A percentile compares a stretch with the other conserved stretches of the same genome.
Conservation (phyloP, 2,329 filamentous ascomycete genomes). For the Magnaporthiopsis incrustans region DNA sequence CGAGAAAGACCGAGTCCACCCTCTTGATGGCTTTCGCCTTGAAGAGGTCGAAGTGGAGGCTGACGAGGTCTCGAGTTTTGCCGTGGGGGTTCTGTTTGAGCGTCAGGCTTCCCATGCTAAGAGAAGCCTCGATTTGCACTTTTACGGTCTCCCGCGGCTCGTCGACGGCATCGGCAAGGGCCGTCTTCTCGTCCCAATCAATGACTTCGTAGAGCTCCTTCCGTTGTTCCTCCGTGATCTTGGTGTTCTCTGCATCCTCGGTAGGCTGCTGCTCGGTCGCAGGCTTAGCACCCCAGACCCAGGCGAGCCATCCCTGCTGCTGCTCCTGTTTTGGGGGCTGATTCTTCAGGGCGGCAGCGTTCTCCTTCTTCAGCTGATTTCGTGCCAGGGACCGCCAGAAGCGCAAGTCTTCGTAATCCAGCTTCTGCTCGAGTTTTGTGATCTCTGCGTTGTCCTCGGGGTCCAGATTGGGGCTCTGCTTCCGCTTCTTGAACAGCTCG, state of each 20-base stretch:
- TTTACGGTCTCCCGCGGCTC: constrained; percentile 87
- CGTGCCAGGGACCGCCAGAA: constrained; percentile 95
- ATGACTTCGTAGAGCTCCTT: constrained; percentile 97
- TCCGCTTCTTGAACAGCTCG: constrained; percentile 90
- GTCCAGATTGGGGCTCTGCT: constrained; percentile 63
- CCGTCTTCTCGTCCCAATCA: constrained; percentile 95
- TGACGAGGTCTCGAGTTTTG: constrained; percentile 72
- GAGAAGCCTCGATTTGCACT: constrained; percentile 81
- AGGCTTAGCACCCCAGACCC: constrained; percentile 81
- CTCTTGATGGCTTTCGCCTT: constrained; percentile 82
- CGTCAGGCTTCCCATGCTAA: constrained; percentile 95
- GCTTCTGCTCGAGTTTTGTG: constrained; percentile 72
- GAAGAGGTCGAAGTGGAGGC: constrained; percentile 90
- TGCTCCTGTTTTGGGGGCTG: constrained; percentile 36
- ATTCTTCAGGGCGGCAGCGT: constrained; percentile 75
- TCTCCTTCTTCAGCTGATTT: constrained; percentile 92
- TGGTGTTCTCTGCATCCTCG: constrained; percentile 65
- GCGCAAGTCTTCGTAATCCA: constrained; percentile 87
- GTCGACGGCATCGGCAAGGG: constrained; percentile 79
- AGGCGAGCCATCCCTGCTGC: constrained; percentile 78
- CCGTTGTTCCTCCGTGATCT: constrained; percentile 91
- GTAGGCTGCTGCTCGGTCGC: constrained; percentile 36
- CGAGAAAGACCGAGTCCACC: constrained; percentile 81
- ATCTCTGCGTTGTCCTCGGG: constrained; percentile 65
- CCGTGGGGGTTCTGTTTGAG: constrained; percentile 77